Evolutionary conservation across 805 yeast species (phyloP), one percentile per base, ranked within the genome.

Genomic region (Teunomyces cretensis): DNA sequence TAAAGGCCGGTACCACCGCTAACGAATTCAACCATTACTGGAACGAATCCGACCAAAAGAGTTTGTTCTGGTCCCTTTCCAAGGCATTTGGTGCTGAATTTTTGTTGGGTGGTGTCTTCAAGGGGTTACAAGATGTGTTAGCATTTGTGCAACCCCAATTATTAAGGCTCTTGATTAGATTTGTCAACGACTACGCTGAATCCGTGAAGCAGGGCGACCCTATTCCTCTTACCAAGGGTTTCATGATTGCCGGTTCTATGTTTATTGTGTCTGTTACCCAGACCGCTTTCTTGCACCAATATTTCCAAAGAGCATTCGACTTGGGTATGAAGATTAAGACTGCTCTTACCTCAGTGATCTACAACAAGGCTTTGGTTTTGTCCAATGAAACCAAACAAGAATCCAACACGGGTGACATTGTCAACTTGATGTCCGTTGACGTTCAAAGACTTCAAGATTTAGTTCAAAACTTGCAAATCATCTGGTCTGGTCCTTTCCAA

Each of bases 401-500:
- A 55, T 80, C 88, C 33, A 79, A 88, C 27, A 87, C 96, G 4
- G 98, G 98, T 59, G 97, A 90, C 62, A 87, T 92, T 53, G 97
- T 91, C 46, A 91, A 91, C 60, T 74, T 91, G 57, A 89, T 91
- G 97, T 84, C 96, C 43, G 96, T 91, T 37, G 98, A 91, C 68
- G 83, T 90, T 2, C 96, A 87, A 67, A 81, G 96, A 67, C 70
- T 91, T 45, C 96, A 88, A 62, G 96, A 88, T 54, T 72, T 89
- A 45, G 79, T 86, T 17, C 90, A 87, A 61, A 80, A 84, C 64
- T 79, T 90, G 50, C 85, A 88, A 56, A 75, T 88, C 43, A 72
- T 88, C 41, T 89, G 96, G 96, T 88, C 96, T 1, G 96, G 96
- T 40, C 97, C 97, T 1, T 86, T 90, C 67, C 96, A 91, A 67